Percentiles rank a stretch among this genome's conserved stretches.
phyloP scores from a whole-genome alignment of 164 flowering plant genomes.

The Tetracentron sinense region DNA sequence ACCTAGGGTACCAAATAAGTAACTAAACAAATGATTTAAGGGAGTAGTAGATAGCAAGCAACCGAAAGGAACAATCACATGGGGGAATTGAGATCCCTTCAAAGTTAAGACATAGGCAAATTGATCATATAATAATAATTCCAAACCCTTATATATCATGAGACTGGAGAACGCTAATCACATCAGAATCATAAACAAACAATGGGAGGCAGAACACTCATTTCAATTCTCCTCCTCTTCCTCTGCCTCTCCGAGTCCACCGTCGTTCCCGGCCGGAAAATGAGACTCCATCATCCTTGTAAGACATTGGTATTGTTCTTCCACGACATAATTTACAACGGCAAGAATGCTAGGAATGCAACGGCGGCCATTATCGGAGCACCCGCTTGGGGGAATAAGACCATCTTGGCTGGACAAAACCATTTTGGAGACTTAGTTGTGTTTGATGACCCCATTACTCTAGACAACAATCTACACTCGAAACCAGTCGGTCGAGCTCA shows the following conservation, averaged over 20 bases:
- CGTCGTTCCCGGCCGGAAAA: constrained; percentile 4
- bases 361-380: constrained; percentile 35
- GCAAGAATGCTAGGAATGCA: constrained; percentile 36
- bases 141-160: too few species aligned
- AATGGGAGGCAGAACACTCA: not conserved
- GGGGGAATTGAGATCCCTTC: too few species aligned
- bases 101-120: too few species aligned
- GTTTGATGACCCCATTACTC: constrained; percentile 62
- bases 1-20: too few species aligned
- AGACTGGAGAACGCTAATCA: not conserved
- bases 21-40: too few species aligned
- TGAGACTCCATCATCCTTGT: constrained; percentile 32
- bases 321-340: constrained; percentile 49
- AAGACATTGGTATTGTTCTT: constrained; percentile 34
- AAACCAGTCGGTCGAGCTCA: constrained; percentile 53
- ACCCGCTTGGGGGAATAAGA: constrained; percentile 25
- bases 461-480: constrained; percentile 49
- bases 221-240: constrained; percentile 6
- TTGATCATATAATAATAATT: too few species aligned
- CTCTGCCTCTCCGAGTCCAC: not conserved
- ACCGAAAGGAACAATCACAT: too few species aligned
- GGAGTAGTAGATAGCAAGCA: too few species aligned
- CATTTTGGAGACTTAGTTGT: constrained; percentile 31
- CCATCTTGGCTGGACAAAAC: constrained; percentile 27
- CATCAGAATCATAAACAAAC: not conserved